Percentiles rank a stretch among this genome's conserved stretches.
phyloP scores from a whole-genome alignment of 257 asterid species.

The Ballota nigra region DNA sequence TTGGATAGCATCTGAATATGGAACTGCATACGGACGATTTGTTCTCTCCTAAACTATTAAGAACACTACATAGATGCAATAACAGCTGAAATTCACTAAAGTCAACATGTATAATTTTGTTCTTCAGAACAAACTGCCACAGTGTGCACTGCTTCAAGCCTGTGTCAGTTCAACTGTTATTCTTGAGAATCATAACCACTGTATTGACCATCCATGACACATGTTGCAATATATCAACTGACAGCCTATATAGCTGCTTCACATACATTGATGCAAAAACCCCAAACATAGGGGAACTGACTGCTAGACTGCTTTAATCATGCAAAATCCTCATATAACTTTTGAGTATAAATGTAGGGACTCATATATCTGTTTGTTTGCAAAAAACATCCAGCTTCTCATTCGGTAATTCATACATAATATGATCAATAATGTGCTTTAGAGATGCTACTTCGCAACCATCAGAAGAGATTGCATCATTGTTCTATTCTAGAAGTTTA shows the following conservation, averaged over 20 bases:
- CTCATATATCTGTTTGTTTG: neutral
- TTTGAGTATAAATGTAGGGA: neutral
- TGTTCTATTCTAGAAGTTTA: neutral
- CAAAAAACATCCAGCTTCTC: neutral
- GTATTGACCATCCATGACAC: neutral
- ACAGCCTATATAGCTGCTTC: neutral
- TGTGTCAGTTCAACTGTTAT: neutral
- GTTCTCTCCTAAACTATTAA: neutral
- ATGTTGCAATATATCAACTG: neutral
- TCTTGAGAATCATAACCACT: neutral
- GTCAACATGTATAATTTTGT: neutral
- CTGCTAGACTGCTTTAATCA: too few species aligned
- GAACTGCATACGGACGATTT: neutral
- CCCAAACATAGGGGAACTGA: neutral
- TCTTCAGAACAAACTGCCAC: neutral
- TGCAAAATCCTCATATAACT: neutral
- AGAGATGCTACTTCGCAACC: neutral
- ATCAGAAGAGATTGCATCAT: too few species aligned
- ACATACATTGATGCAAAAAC: constrained; percentile 1
- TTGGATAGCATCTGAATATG: neutral
- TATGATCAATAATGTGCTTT: neutral
- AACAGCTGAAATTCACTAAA: neutral
- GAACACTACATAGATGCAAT: neutral
- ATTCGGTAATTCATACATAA: neutral
- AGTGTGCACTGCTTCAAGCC: neutral